phyloP scores from a whole-genome alignment of 495 filamentous ascomycete genomes.

The Aspergillus ostianus region DNA sequence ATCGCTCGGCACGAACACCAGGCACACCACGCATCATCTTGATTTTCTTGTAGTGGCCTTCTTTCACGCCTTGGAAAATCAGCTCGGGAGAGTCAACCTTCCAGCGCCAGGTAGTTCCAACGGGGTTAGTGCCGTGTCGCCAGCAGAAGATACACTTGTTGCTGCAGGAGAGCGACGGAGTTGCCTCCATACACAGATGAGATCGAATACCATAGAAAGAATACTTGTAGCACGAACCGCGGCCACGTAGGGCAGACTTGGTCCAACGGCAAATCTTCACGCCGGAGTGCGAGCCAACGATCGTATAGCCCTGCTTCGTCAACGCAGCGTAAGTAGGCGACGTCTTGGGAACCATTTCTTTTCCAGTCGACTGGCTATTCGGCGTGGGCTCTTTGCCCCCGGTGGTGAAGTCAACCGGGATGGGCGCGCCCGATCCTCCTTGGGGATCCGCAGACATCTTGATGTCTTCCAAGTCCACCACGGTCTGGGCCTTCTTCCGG shows the following conservation, averaged over 20 bases:
- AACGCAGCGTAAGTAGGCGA: constrained; percentile 85
- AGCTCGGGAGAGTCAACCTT: constrained; percentile 83
- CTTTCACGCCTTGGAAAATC: constrained; percentile 87
- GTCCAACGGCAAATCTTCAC: constrained; percentile 99
- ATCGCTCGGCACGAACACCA: constrained; percentile 86
- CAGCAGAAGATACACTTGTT: constrained; percentile 99
- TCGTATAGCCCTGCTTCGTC: constrained; percentile 95
- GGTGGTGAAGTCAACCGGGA: constrained; percentile 87
- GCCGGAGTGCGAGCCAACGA: constrained; percentile 91
- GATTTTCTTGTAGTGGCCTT: constrained; percentile 93
- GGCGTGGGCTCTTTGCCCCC: constrained; percentile 48
- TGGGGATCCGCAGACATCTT: constrained; percentile 51
- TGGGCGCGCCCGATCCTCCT: constrained; percentile 37
- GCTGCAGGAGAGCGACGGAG: constrained; percentile 89
- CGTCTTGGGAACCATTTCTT: constrained; percentile 90
- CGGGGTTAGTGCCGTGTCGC: constrained; percentile 95
- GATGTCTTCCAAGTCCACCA: constrained; percentile 85
- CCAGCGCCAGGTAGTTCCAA: constrained; percentile 96
- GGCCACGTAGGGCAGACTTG: constrained; percentile 92
- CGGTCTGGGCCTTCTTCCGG: constrained; percentile 42
- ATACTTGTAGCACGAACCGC: constrained; percentile 95
- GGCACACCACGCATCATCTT: constrained; percentile 94
- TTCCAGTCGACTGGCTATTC: constrained; percentile 46
- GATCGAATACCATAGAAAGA: constrained; percentile 95
- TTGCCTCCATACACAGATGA: constrained; percentile 97